These are phyloP conservation scores for Filobasidium floriforme DNA, from an alignment of 768 basidiomycete genomes.

Conservation along the genomic window DNA sequence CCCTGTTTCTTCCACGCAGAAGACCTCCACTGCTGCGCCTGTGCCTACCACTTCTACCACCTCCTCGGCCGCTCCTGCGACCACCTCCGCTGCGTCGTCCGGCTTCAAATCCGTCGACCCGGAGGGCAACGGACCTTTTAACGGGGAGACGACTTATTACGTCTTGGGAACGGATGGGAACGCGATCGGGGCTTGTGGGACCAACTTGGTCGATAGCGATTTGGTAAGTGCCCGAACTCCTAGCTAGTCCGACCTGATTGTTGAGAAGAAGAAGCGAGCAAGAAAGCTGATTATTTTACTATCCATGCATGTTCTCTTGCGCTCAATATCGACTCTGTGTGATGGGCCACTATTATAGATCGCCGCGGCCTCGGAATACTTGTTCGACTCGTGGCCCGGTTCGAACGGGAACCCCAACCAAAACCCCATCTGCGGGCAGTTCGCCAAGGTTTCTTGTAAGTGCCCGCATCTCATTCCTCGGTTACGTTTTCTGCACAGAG, in stretches of 20 bases:
- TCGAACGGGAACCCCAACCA: constrained; percentile 57
- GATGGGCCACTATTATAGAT: neutral
- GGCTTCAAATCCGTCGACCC: constrained; percentile 23
- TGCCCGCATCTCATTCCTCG: neutral
- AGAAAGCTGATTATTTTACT: no score
- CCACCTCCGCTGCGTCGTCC: constrained; percentile 21
- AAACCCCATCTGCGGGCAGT: constrained; percentile 63
- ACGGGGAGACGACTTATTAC: constrained; percentile 49
- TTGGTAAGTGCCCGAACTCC: neutral
- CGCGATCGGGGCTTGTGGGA: constrained; percentile 15
- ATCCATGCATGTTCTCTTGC: no score
- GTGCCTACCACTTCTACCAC: constrained; percentile 15
- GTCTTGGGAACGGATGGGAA: constrained; percentile 12
- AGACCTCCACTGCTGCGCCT: constrained; percentile 18
- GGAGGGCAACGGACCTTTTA: constrained; percentile 51
- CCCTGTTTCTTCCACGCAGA: no score
- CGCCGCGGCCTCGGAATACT: constrained; percentile 53
- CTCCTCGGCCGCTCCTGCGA: constrained; percentile 16
- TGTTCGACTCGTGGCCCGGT: constrained; percentile 58
- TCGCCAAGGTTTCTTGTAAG: constrained; percentile 47
- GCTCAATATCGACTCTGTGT: no score
- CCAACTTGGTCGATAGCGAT: constrained; percentile 15
- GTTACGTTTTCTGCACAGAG: neutral
- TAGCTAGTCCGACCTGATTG: no score
- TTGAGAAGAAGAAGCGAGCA: neutral